Evolutionary conservation across 805 yeast species (phyloP).

Genomic region (Cyberlindnera misumaiensis): DNA sequence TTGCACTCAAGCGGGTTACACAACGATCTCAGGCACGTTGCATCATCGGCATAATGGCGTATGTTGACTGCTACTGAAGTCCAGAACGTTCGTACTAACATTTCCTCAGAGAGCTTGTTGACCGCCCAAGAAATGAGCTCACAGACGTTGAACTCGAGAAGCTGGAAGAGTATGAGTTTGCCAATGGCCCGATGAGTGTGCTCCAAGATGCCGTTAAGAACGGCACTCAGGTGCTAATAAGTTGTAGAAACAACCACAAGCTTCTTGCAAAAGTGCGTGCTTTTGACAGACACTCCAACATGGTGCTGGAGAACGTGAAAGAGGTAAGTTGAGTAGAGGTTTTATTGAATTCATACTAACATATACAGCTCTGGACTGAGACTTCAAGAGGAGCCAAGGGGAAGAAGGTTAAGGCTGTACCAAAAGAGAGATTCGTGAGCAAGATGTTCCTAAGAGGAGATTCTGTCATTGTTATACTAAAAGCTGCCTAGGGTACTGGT

Average conservation of each 20-base stretch:
- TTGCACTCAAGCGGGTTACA: too few relatives aligned
- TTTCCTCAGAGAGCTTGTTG: slow-evolving; percentile 48
- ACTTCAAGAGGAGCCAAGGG: slow-evolving; percentile 56
- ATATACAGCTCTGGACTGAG: slow-evolving; percentile 51
- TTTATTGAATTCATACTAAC: neutral
- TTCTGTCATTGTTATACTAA: slow-evolving; percentile 79
- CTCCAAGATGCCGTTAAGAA: slow-evolving; percentile 76
- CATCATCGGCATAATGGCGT: slow-evolving; percentile 14
- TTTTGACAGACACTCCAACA: slow-evolving; percentile 91
- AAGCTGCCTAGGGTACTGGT: slow-evolving; percentile 26
- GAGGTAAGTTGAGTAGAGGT: slow-evolving; percentile 33
- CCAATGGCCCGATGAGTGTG: slow-evolving; percentile 85
- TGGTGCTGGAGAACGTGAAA: slow-evolving; percentile 87
- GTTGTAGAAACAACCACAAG: slow-evolving; percentile 90
- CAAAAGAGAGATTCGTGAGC: slow-evolving; percentile 73
- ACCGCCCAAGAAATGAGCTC: slow-evolving; percentile 73
- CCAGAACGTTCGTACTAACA: slow-evolving; percentile 3
- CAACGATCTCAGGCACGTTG: too few relatives aligned
- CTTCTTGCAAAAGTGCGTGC: slow-evolving; percentile 86
- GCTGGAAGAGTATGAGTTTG: slow-evolving; percentile 84
- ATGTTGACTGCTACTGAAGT: neutral
- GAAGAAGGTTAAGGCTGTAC: slow-evolving; percentile 57
- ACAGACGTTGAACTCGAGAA: slow-evolving; percentile 72
- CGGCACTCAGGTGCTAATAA: slow-evolving; percentile 73
- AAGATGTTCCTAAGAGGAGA: slow-evolving; percentile 94